A percentile compares a stretch with the other conserved stretches of the same genome.
Conservation (phyloP, 2,329 filamentous ascomycete species). For the Trichoderma semiorbis region DNA sequence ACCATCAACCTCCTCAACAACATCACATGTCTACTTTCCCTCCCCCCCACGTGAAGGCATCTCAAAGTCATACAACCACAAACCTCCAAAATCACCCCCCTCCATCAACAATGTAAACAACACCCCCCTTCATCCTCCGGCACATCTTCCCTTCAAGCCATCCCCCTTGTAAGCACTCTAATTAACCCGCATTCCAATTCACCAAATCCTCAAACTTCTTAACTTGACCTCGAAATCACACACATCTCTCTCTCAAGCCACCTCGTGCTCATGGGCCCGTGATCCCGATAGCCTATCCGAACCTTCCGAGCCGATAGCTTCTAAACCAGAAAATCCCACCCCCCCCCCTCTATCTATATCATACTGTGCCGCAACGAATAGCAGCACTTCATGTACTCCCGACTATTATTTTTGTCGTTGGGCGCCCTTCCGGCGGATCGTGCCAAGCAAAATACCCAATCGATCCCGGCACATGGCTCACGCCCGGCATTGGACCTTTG, state of each 20-base stretch:
- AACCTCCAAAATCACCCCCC: neutral
- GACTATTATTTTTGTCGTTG: no score
- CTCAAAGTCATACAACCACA: neutral
- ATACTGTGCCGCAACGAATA: neutral
- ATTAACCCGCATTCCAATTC: neutral
- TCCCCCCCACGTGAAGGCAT: neutral
- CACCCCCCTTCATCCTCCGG: neutral
- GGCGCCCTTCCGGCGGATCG: neutral
- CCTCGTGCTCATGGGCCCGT: neutral
- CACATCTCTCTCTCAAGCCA: neutral
- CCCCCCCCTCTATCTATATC: neutral
- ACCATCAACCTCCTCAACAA: neutral
- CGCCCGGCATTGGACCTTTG: neutral
- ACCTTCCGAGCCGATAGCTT: neutral
- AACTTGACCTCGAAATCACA: neutral
- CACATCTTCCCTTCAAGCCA: neutral
- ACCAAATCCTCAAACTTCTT: neutral
- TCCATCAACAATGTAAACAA: neutral
- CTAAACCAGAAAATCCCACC: neutral
- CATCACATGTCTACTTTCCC: neutral
- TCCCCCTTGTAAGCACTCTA: conserved; percentile 1
- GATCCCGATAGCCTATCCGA: neutral
- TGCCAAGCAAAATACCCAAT: neutral
- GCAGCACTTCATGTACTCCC: neutral
- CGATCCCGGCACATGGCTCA: neutral